Percentiles rank a stretch among this genome's conserved stretches.
Conservation (phyloP, 108 stramenopile genomes). For the Skeletonema marinoi region DNA sequence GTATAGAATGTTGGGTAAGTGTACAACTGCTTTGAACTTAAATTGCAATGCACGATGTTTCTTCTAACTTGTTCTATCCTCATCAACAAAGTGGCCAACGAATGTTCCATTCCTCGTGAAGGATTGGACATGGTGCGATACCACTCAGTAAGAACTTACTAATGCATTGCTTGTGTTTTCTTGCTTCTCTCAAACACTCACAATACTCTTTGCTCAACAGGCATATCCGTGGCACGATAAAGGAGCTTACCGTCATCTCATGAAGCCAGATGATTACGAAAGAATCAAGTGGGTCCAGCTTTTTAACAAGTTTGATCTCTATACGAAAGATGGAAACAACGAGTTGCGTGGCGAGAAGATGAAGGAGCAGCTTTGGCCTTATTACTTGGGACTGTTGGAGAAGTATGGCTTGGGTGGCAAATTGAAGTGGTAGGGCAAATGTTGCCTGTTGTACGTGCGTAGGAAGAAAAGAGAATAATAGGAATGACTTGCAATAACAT, state of each 20-base stretch:
- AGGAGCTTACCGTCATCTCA: slow-evolving; percentile 69
- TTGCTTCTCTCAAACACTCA: neutral
- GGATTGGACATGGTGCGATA: slow-evolving; percentile 84
- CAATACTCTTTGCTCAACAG: neutral
- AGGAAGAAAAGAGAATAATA: neutral
- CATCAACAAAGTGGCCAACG: slow-evolving; percentile 55
- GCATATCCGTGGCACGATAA: slow-evolving; percentile 1
- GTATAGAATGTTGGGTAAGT: slow-evolving; percentile 72
- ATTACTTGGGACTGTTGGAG: slow-evolving; percentile 65
- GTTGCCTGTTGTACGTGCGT: neutral
- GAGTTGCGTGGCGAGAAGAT: slow-evolving; percentile 50
- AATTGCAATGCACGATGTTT: neutral
- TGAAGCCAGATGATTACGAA: slow-evolving; percentile 65
- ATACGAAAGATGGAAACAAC: slow-evolving; percentile 75
- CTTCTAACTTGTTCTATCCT: neutral
- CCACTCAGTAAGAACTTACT: slow-evolving; percentile 38
- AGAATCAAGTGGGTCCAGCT: slow-evolving; percentile 64
- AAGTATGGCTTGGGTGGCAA: slow-evolving; percentile 75
- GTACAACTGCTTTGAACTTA: neutral
- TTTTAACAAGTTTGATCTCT: slow-evolving; percentile 82
- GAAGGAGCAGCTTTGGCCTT: slow-evolving; percentile 70
- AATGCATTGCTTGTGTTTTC: too few relatives aligned
- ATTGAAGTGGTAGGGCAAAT: slow-evolving; percentile 71
- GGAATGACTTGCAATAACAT: neutral
- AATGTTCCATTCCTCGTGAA: slow-evolving; percentile 58